Evolutionary conservation across 768 basidiomycete genomes (phyloP).

Genomic region (Cystobasidiopsis lactophilus): DNA sequence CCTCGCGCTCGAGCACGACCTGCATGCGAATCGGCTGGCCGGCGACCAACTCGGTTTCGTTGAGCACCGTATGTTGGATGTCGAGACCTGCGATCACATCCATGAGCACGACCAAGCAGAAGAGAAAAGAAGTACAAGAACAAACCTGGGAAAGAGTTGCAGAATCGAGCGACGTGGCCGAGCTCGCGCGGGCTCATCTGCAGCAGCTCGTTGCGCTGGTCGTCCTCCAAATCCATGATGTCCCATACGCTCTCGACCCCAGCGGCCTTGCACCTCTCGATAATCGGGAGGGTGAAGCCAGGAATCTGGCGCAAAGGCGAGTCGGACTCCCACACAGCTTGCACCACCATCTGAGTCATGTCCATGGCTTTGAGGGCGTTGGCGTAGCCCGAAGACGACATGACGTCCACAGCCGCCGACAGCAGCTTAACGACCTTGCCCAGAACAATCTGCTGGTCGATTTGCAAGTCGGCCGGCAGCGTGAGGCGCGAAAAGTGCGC

Average conservation of each 20-base stretch:
- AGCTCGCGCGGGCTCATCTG: slow-evolving; percentile 71
- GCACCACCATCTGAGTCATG: slow-evolving; percentile 93
- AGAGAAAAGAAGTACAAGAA: not conserved
- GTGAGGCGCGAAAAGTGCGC: slow-evolving; percentile 88
- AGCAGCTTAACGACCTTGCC: slow-evolving; percentile 60
- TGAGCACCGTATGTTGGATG: slow-evolving; percentile 58
- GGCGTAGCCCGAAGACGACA: slow-evolving; percentile 90
- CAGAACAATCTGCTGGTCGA: slow-evolving; percentile 68
- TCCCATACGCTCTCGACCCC: slow-evolving; percentile 81
- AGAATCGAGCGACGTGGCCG: slow-evolving; percentile 83
- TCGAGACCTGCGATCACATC: slow-evolving; percentile 37
- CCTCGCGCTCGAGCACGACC: slow-evolving; percentile 58
- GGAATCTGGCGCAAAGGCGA: slow-evolving; percentile 89
- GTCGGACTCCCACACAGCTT: slow-evolving; percentile 93
- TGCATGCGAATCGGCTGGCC: slow-evolving; percentile 60
- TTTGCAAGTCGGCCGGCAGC: slow-evolving; percentile 75
- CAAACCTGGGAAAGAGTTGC: slow-evolving; percentile 70
- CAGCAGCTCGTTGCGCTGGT: slow-evolving; percentile 53
- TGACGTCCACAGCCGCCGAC: slow-evolving; percentile 31
- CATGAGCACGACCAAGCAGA: not conserved
- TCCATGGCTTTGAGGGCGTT: slow-evolving; percentile 94
- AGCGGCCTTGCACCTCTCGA: slow-evolving; percentile 63
- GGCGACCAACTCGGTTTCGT: slow-evolving; percentile 63
- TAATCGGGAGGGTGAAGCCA: slow-evolving; percentile 75
- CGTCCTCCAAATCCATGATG: slow-evolving; percentile 95